Evolutionary conservation across 208 protist genomes (phyloP).

Genomic region (Wallacemonas collosoma): DNA sequence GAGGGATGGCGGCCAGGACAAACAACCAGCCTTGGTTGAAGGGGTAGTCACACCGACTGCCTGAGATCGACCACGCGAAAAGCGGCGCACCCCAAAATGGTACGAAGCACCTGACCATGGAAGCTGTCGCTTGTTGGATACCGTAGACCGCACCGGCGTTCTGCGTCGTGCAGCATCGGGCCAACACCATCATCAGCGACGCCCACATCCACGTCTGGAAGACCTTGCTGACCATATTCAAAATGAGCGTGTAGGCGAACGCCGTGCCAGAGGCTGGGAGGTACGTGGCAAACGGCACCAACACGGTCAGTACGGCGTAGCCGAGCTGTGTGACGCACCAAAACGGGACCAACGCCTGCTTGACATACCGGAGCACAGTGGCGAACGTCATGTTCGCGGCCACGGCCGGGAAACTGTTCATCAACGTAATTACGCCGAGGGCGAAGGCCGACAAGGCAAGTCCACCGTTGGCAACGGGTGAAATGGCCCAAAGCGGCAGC

Average conservation of each 20-base stretch:
- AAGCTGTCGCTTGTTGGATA: constrained; percentile 68
- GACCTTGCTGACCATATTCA: constrained; percentile 55
- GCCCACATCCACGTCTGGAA: constrained; percentile 60
- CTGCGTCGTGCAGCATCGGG: constrained; percentile 32
- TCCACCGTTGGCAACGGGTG: constrained; percentile 33
- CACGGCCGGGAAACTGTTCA: constrained; percentile 48
- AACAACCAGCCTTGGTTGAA: constrained; percentile 82
- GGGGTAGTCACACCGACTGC: constrained; percentile 33
- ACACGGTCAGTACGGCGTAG: constrained; percentile 28
- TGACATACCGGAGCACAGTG: constrained; percentile 21
- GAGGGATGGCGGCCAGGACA: constrained; percentile 50
- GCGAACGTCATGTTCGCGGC: constrained; percentile 60
- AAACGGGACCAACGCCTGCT: constrained; percentile 33
- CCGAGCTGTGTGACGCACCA: constrained; percentile 39
- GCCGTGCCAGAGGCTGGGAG: constrained; percentile 19
- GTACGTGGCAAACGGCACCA: constrained; percentile 33
- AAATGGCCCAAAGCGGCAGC: constrained; percentile 67
- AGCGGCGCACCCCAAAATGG: constrained; percentile 67
- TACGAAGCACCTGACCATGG: constrained; percentile 57
- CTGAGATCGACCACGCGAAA: constrained; percentile 76
- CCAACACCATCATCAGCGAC: constrained; percentile 60
- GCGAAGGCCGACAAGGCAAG: constrained; percentile 26
- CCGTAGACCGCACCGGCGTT: constrained; percentile 77
- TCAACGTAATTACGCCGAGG: constrained; percentile 48
- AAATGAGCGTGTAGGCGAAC: constrained; percentile 46